Percentiles rank a stretch among this genome's conserved stretches.
phyloP scores from a whole-genome alignment of 1,139 yeast species.

The Protomyces inundatus region DNA sequence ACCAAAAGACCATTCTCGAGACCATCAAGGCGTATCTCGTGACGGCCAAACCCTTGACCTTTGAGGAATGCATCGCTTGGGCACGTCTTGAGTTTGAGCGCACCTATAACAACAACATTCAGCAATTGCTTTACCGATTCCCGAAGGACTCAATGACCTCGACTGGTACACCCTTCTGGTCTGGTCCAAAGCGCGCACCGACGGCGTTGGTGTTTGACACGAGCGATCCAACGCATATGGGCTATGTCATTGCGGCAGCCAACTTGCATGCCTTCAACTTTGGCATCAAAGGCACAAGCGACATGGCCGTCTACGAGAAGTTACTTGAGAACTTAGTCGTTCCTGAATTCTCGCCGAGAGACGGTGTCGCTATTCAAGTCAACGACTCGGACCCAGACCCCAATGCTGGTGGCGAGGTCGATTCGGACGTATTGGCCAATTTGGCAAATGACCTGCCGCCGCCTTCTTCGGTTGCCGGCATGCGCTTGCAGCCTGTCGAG shows the following conservation, averaged over 20 bases:
- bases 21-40: slow-evolving; percentile 65
- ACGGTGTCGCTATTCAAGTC: slow-evolving; percentile 76
- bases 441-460: slow-evolving; percentile 78
- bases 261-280: slow-evolving; percentile 84
- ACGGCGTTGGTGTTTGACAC: slow-evolving; percentile 72
- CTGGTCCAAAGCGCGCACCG: slow-evolving; percentile 97
- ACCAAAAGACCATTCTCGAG: slow-evolving; percentile 79
- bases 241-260: slow-evolving; percentile 84
- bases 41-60: slow-evolving; percentile 74
- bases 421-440: slow-evolving; percentile 47
- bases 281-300: slow-evolving; percentile 57
- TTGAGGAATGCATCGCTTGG: slow-evolving; percentile 94
- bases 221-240: slow-evolving; percentile 67
- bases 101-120: slow-evolving; percentile 77
- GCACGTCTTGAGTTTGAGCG: slow-evolving; percentile 83
- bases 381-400: slow-evolving; percentile 86
- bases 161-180: slow-evolving; percentile 92
- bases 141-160: slow-evolving; percentile 91
- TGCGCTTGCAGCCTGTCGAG: slow-evolving; percentile 77
- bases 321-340: slow-evolving; percentile 55
- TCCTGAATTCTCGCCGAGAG: slow-evolving; percentile 65
- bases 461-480: slow-evolving; percentile 84
- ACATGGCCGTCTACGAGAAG: slow-evolving; percentile 44
- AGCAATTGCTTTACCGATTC: slow-evolving; percentile 85
- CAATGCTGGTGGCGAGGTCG: slow-evolving; percentile 53